Evolutionary conservation across 495 filamentous ascomycete species (phyloP).

Genomic region (Saxispiralis lemnorum): DNA sequence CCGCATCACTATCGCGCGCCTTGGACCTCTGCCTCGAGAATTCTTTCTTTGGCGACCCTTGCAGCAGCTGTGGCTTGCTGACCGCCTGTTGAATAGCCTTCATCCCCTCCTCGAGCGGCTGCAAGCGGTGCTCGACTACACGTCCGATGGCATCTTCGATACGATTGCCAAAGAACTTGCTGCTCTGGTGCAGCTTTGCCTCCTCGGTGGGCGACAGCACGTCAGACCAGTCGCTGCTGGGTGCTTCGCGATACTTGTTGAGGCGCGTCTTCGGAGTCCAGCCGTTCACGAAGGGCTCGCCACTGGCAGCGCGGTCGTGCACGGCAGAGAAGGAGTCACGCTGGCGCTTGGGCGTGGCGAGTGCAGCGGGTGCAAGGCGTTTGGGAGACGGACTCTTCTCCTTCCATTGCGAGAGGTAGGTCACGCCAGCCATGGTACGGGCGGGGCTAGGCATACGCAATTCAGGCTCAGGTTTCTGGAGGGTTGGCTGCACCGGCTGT

Average conservation of each 20-base stretch:
- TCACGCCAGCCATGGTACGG: constrained; percentile 22
- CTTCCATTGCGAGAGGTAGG: constrained; percentile 28
- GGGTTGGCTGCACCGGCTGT: constrained; percentile 20
- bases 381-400: constrained; percentile 57
- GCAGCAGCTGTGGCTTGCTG: constrained; percentile 13
- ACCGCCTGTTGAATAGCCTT: constrained; percentile 54
- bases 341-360: neutral
- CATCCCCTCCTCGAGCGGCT: constrained; percentile 62
- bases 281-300: constrained; percentile 11
- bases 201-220: constrained; percentile 68
- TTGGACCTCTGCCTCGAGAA: constrained; percentile 2
- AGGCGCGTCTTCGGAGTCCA: constrained; percentile 37
- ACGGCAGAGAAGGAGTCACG: constrained; percentile 8
- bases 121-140: constrained; percentile 56
- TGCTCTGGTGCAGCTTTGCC: constrained; percentile 48
- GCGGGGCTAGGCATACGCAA: constrained; percentile 28
- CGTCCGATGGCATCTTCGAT: constrained; percentile 69
- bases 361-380: constrained; percentile 19
- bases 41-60: constrained; percentile 14
- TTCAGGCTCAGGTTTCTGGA: constrained; percentile 29
- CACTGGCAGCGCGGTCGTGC: constrained; percentile 11
- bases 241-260: constrained; percentile 43
- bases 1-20: constrained; percentile 62
- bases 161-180: constrained; percentile 69
- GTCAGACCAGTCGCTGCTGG: constrained; percentile 81